A percentile compares a stretch with the other conserved stretches of the same genome.
phyloP scores from a whole-genome alignment of 2,329 filamentous ascomycete genomes.

The Huntiella savannae region DNA sequence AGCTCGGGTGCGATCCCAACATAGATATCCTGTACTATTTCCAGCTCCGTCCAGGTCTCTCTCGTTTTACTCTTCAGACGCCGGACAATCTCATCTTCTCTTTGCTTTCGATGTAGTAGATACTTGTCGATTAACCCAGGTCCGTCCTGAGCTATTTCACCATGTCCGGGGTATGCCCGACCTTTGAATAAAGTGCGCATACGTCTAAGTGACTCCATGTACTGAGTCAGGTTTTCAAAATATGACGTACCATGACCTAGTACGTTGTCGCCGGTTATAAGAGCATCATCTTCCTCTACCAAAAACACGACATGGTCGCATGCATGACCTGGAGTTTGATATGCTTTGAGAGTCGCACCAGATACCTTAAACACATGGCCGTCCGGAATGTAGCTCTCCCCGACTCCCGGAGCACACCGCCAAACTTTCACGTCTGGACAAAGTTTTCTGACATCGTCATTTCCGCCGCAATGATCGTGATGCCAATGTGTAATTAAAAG shows the following conservation, averaged over 20 bases:
- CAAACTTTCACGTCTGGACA: conserved; percentile 50
- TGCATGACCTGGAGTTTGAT: conserved; percentile 50
- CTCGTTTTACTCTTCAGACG: conserved; percentile 26
- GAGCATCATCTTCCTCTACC: conserved; percentile 57
- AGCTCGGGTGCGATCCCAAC: conserved; percentile 56
- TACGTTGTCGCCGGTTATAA: conserved; percentile 83
- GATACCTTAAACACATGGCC: conserved; percentile 35
- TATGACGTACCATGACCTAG: conserved; percentile 73
- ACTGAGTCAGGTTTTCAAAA: conserved; percentile 56
- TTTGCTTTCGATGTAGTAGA: conserved; percentile 57
- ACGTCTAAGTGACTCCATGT: conserved; percentile 46
- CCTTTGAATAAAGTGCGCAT: conserved; percentile 47
- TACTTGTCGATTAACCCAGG: conserved; percentile 60
- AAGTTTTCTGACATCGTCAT: conserved; percentile 45
- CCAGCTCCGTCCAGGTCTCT: conserved; percentile 46
- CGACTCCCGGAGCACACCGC: conserved; percentile 33
- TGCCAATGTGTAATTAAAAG: conserved; percentile 87
- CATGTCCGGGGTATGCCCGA: conserved; percentile 74
- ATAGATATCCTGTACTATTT: conserved; percentile 80
- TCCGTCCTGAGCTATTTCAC: conserved; percentile 56
- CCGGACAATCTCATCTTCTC: conserved; percentile 60
- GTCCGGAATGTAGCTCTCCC: conserved; percentile 27
- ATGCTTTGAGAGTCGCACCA: conserved; percentile 47
- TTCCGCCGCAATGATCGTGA: conserved; percentile 62
- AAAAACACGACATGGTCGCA: conserved; percentile 65